Base-by-base conservation (phyloP, 768 basidiomycete species). In the Kwoniella dejecticola region DNA sequence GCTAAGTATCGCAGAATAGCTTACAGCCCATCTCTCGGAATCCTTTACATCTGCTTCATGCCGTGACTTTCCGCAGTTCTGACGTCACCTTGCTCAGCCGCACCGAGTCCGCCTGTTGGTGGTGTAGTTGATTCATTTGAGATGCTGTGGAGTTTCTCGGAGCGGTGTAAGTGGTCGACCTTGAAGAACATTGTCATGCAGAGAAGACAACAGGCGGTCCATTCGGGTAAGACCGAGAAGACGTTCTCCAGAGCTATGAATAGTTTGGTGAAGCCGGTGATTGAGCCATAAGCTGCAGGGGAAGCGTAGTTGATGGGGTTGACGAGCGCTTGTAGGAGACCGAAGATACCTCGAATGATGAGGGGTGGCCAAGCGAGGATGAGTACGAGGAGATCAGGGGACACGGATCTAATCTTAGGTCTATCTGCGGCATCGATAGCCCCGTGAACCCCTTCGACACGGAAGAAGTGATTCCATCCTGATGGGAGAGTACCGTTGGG, bases 281-380 rank as follows among this genome's bases (percentile, higher is more conserved):
- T 12, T 46, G 57, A 59, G 24, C 15, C 23, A 40, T 60, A 64
- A 5, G 63, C 62, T 1, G 30, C 38, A 13, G 58, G 57, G 33
- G 41, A 33, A 48, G 44, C 41, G 52, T 63, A 68, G 42, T 63
- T 68, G 53, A 70, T 54, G 7, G 27, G 44, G 8, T 15, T 8
- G 24, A 70, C 42, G 29, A 57, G 42, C 27, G 57, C 52, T 55
- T 67, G 66, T 15, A 70, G 62, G 2, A 70, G 30, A 38, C 68
- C 68, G 36, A 60, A 69, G 24, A 64, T 44, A 44, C 68, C 68
- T 4, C 68, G 57, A 31, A 64, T 44, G 55, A 61, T 62, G 24
- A 69, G 56, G 6, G 63, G 58, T 17, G 62, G 64, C 68, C 68
- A 69, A n/a, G 62, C 60, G 50, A 55, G 19, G 46, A 63, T 21